Evolutionary conservation across 2,329 filamentous ascomycete genomes (phyloP).

Genomic region (Plenodomus lindquistii): DNA sequence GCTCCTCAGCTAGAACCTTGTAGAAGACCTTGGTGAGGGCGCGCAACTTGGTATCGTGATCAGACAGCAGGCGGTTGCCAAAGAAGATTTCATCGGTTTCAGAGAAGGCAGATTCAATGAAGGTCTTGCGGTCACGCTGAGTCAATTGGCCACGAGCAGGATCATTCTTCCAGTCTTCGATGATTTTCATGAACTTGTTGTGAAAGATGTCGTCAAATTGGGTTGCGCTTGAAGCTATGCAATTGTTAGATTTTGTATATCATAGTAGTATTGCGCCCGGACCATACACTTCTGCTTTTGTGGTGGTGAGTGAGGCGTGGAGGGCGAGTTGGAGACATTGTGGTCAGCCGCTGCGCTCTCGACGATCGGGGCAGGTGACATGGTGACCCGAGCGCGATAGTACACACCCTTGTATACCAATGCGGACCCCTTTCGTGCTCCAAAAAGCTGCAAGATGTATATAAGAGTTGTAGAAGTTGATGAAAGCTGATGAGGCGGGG

Average conservation of each 20-base stretch:
- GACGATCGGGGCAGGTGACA: slow-evolving; percentile 41
- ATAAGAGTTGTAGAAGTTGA: slow-evolving; percentile 13
- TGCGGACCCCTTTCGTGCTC: slow-evolving; percentile 12
- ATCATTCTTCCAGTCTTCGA: slow-evolving; percentile 37
- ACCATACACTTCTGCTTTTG: slow-evolving; percentile 21
- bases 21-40: slow-evolving; percentile 45
- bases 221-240: slow-evolving; percentile 18
- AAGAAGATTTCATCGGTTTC: slow-evolving; percentile 38
- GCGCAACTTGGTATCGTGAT: slow-evolving; percentile 40
- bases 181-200: slow-evolving; percentile 39
- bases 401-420: slow-evolving; percentile 24
- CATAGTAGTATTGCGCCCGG: neutral
- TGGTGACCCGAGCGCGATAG: slow-evolving; percentile 31
- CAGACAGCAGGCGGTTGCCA: slow-evolving; percentile 29
- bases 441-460: slow-evolving; percentile 6
- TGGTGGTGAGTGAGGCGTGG: slow-evolving; percentile 26
- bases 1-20: slow-evolving; percentile 44
- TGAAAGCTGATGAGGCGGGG: slow-evolving; percentile 31
- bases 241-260: slow-evolving; percentile 6
- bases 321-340: neutral
- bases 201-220: slow-evolving; percentile 44
- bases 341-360: slow-evolving; percentile 10
- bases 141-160: slow-evolving; percentile 33
- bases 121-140: slow-evolving; percentile 36
- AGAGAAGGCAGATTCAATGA: slow-evolving; percentile 37